phyloP scores from a whole-genome alignment of 208 protist genomes.

The Endotrypanum monterogeii region DNA sequence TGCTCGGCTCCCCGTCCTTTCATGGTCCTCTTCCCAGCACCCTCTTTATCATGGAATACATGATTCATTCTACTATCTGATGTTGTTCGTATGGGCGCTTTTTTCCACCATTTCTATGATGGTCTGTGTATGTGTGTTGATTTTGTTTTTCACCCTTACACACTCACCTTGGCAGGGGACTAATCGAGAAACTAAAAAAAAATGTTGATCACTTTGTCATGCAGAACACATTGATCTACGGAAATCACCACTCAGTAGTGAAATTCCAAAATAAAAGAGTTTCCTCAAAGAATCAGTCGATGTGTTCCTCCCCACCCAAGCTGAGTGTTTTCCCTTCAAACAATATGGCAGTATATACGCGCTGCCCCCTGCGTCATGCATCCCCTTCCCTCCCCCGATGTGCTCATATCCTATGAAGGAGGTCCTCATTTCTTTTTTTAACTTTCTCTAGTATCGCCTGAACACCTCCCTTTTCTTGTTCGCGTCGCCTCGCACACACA shows the following conservation, averaged over 20 bases:
- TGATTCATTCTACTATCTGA: neutral
- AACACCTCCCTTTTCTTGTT: conserved; percentile 1
- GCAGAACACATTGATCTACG: neutral
- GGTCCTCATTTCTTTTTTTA: neutral
- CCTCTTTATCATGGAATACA: neutral
- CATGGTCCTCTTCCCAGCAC: neutral
- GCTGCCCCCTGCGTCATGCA: neutral
- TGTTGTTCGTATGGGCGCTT: too few relatives aligned
- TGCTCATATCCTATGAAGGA: neutral
- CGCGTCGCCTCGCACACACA: neutral
- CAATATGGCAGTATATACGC: neutral
- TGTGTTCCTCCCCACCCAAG: too few relatives aligned
- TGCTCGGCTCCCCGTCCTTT: neutral
- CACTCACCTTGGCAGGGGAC: neutral
- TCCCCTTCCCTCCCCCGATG: neutral
- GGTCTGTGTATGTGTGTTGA: neutral
- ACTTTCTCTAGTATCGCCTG: neutral
- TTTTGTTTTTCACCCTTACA: neutral
- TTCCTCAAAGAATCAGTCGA: too few relatives aligned
- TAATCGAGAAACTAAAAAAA: neutral
- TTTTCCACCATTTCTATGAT: neutral
- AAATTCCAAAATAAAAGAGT: too few relatives aligned
- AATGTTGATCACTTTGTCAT: neutral
- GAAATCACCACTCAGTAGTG: neutral
- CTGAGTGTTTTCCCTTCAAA: neutral